Conservation (phyloP, 225 moss, liverwort and hornwort genomes). For the Sphagnum contortum region DNA sequence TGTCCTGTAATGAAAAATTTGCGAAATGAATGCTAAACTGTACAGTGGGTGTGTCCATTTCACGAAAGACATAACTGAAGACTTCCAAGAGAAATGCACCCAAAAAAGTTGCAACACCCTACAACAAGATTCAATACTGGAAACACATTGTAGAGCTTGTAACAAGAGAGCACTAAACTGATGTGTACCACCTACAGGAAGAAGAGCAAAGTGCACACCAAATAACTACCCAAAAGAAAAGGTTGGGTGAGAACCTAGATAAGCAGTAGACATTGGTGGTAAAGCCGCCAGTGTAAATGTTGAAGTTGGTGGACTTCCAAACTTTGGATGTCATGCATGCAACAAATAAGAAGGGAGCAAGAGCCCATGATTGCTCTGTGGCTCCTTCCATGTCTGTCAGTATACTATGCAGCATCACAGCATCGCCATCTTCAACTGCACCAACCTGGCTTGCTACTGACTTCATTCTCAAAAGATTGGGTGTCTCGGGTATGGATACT, state of each 20-base stretch:
- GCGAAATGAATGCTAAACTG: too few relatives aligned
- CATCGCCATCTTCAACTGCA: conserved; percentile 78
- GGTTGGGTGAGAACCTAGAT: conserved; percentile 38
- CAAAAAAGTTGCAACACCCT: too few relatives aligned
- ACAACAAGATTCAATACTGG: too few relatives aligned
- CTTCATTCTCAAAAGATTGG: conserved; percentile 74
- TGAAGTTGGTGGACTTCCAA: conserved; percentile 85
- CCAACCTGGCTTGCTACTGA: conserved; percentile 80
- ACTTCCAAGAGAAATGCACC: too few relatives aligned
- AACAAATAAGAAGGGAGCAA: conserved; percentile 75
- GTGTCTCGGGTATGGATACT: conserved; percentile 72
- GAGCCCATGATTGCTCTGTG: conserved; percentile 70
- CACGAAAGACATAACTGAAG: too few relatives aligned
- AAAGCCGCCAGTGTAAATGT: conserved; percentile 85
- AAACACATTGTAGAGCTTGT: too few relatives aligned
- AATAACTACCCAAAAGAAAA: too few relatives aligned
- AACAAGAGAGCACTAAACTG: too few relatives aligned
- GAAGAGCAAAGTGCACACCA: too few relatives aligned
- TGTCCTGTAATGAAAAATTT: too few relatives aligned
- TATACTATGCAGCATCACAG: conserved; percentile 62
- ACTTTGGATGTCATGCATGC: conserved; percentile 80
- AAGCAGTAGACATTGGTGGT: conserved; percentile 91
- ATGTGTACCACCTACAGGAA: too few relatives aligned
- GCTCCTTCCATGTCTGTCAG: conserved; percentile 58
- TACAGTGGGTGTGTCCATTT: too few relatives aligned